A percentile compares a stretch with the other conserved stretches of the same genome.
These are phyloP conservation scores for Platanthera guangdongensis DNA, from an alignment of 106 monocot genomes.

Conservation along the genomic window DNA sequence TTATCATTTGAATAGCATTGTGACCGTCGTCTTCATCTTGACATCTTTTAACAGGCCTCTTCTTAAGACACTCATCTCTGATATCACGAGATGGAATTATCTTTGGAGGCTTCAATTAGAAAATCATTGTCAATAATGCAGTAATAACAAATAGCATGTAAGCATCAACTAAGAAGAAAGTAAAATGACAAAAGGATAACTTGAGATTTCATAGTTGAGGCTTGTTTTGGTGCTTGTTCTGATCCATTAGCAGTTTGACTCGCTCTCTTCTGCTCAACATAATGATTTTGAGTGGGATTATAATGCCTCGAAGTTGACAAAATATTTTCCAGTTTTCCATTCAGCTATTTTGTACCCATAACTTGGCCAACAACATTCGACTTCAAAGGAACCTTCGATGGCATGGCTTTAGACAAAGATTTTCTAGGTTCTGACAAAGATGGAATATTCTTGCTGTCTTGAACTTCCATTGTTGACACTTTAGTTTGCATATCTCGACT, in stretches of 20 bases:
- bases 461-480: constrained; percentile 17
- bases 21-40: constrained; percentile 37
- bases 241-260: background rate
- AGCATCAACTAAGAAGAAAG: background rate
- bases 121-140: background rate
- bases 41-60: constrained; percentile 30
- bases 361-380: constrained; percentile 27
- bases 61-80: constrained; percentile 9
- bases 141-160: background rate
- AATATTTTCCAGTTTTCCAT: too few species aligned
- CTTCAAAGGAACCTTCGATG: constrained; percentile 31
- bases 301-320: constrained; percentile 15
- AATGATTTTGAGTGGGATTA: constrained; percentile 13
- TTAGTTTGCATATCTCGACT: constrained; percentile 21
- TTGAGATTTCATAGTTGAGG: constrained; percentile 24
- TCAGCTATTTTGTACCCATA: constrained; percentile 21
- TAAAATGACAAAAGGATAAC: constrained; percentile 7
- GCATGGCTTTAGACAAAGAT: constrained; percentile 13
- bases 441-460: constrained; percentile 15
- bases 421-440: constrained; percentile 22
- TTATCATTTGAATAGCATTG: constrained; percentile 30
- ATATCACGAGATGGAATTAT: constrained; percentile 14
- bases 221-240: too few species aligned
- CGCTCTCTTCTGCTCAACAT: constrained; percentile 20
- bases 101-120: constrained; percentile 35